Evolutionary conservation across 2,329 filamentous ascomycete species (phyloP).

Genomic region (Phaeosphaeriaceae sp.): DNA sequence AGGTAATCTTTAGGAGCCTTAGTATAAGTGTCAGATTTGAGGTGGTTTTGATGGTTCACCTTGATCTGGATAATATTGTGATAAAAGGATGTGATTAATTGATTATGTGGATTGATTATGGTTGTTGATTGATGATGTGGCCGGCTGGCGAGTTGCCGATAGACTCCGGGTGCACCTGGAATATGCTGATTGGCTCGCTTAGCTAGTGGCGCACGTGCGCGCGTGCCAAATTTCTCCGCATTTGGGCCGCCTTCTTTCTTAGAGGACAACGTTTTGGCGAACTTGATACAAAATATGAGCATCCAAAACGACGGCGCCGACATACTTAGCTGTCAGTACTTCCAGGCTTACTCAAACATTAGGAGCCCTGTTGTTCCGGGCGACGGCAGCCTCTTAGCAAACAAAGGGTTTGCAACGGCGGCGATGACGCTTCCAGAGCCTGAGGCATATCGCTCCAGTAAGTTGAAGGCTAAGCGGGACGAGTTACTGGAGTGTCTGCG

Average conservation of each 20-base stretch:
- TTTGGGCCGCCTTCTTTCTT: not conserved
- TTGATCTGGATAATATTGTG: no score
- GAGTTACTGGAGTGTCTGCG: not conserved
- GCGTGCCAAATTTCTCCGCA: no score
- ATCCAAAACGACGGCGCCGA: not conserved
- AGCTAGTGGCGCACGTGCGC: no score
- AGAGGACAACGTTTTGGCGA: not conserved
- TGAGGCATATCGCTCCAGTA: not conserved
- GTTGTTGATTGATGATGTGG: no score
- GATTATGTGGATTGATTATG: no score
- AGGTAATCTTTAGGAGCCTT: no score
- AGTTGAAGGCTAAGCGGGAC: not conserved
- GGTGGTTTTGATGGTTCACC: no score
- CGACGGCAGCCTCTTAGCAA: not conserved
- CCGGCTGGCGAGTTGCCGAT: no score
- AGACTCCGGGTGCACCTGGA: no score
- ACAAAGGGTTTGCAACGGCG: not conserved
- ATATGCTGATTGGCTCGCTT: no score
- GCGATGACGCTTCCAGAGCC: not conserved
- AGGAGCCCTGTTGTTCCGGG: not conserved
- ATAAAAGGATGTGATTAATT: no score
- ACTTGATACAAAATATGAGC: conserved; percentile 1
- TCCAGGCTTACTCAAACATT: conserved; percentile 1
- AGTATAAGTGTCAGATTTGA: no score
- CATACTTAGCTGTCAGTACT: conserved; percentile 1